A percentile compares a stretch with the other conserved stretches of the same genome.
phyloP scores from a whole-genome alignment of 2,329 filamentous ascomycete species.

The Periconia digitata region DNA sequence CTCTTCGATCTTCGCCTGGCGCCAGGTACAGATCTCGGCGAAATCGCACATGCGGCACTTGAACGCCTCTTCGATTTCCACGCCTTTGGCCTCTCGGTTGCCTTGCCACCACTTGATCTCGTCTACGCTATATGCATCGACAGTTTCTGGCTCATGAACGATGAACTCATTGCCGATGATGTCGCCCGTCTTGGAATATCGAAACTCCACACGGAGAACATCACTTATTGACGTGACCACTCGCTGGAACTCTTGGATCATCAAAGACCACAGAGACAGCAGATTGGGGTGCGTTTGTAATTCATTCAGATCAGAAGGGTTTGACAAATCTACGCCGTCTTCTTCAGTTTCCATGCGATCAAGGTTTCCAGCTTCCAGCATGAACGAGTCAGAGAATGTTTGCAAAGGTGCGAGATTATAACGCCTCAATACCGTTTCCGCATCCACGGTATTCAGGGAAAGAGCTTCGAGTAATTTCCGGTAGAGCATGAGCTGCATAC shows the following conservation, averaged over 20 bases:
- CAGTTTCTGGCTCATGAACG: constrained; percentile 63
- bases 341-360: constrained; percentile 56
- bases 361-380: constrained; percentile 70
- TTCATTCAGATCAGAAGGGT: constrained; percentile 49
- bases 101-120: constrained; percentile 91
- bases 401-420: constrained; percentile 68
- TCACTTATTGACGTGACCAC: constrained; percentile 56
- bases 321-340: constrained; percentile 22
- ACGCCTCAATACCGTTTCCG: constrained; percentile 67
- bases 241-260: constrained; percentile 61
- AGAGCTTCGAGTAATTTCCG: constrained; percentile 80
- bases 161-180: constrained; percentile 64
- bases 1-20: constrained; percentile 68
- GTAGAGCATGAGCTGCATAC: constrained; percentile 88
- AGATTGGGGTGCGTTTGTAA: constrained; percentile 63
- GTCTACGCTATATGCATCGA: constrained; percentile 67
- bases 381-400: constrained; percentile 76
- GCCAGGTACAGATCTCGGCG: constrained; percentile 75
- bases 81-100: constrained; percentile 69
- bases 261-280: constrained; percentile 61
- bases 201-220: constrained; percentile 61
- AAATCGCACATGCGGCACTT: constrained; percentile 90
- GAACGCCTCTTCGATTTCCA: constrained; percentile 80
- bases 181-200: constrained; percentile 49
- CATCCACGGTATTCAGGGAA: constrained; percentile 70